Percentiles rank a stretch among this genome's conserved stretches.
phyloP scores from a whole-genome alignment of 495 filamentous ascomycete species.

The Podospora sp. region DNA sequence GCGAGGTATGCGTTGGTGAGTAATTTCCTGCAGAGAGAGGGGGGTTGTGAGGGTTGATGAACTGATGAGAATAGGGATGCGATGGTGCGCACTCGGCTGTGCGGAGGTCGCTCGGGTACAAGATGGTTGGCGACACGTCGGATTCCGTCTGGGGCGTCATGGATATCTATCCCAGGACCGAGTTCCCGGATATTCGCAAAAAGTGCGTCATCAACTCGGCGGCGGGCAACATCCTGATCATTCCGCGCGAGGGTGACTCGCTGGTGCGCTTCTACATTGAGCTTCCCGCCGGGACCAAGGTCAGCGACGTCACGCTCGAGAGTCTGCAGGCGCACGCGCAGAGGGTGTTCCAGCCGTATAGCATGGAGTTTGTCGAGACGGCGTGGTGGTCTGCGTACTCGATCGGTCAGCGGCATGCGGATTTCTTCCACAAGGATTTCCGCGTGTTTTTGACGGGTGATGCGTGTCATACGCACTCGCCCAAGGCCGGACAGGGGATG shows the following conservation, averaged over 20 bases:
- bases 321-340: slow-evolving; percentile 61
- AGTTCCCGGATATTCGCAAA: slow-evolving; percentile 75
- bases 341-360: slow-evolving; percentile 59
- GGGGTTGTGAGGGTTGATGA: neutral
- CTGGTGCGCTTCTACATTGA: slow-evolving; percentile 66
- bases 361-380: slow-evolving; percentile 47
- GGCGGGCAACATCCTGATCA: slow-evolving; percentile 60
- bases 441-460: slow-evolving; percentile 70
- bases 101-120: slow-evolving; percentile 66
- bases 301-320: slow-evolving; percentile 52
- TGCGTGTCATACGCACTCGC: slow-evolving; percentile 72
- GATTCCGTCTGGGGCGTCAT: slow-evolving; percentile 76
- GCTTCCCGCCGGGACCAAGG: slow-evolving; percentile 43
- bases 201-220: slow-evolving; percentile 58
- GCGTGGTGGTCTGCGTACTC: slow-evolving; percentile 67
- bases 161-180: slow-evolving; percentile 73
- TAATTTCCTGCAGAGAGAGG: neutral
- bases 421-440: slow-evolving; percentile 55
- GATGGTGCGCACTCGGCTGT: slow-evolving; percentile 78
- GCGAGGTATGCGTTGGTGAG: slow-evolving; percentile 73
- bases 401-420: slow-evolving; percentile 64
- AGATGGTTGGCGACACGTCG: slow-evolving; percentile 73
- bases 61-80: slow-evolving; percentile 57
- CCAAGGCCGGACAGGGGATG: slow-evolving; percentile 76
- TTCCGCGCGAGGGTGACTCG: slow-evolving; percentile 66